phyloP scores from a whole-genome alignment of 1,139 yeast species.

The Hyphopichia pseudoburtonii region DNA sequence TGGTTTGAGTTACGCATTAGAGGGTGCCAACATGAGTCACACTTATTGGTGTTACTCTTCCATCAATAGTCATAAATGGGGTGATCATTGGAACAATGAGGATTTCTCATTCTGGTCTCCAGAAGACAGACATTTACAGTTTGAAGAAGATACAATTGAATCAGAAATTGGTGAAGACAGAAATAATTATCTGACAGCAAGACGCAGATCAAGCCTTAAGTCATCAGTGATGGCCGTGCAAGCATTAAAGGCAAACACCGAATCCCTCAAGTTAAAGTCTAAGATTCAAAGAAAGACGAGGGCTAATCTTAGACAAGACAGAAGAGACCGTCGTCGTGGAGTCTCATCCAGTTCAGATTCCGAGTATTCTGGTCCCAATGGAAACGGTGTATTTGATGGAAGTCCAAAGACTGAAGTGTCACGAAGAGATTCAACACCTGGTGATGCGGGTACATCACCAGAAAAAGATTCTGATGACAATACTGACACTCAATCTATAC shows the following conservation, averaged over 20 bases:
- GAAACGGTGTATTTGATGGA: neutral
- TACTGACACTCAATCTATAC: conserved; percentile 10
- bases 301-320: neutral
- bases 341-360: neutral
- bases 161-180: neutral
- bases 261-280: conserved; percentile 1
- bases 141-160: conserved; percentile 5
- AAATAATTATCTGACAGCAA: neutral
- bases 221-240: neutral
- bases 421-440: neutral
- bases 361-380: neutral
- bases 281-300: conserved; percentile 7
- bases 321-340: neutral
- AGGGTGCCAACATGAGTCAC: conserved; percentile 66
- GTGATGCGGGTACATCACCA: neutral
- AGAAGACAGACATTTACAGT: conserved; percentile 50
- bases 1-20: conserved; percentile 77
- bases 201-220: neutral
- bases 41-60: conserved; percentile 86
- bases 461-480: conserved; percentile 8
- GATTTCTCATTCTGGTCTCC: conserved; percentile 85
- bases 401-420: neutral
- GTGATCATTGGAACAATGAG: conserved; percentile 92
- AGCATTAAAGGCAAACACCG: neutral
- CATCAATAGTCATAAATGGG: conserved; percentile 73